Evolutionary conservation across 768 basidiomycete species (phyloP), one percentile per base, ranked within the genome.

Genomic region (Leccinum obscurum): DNA sequence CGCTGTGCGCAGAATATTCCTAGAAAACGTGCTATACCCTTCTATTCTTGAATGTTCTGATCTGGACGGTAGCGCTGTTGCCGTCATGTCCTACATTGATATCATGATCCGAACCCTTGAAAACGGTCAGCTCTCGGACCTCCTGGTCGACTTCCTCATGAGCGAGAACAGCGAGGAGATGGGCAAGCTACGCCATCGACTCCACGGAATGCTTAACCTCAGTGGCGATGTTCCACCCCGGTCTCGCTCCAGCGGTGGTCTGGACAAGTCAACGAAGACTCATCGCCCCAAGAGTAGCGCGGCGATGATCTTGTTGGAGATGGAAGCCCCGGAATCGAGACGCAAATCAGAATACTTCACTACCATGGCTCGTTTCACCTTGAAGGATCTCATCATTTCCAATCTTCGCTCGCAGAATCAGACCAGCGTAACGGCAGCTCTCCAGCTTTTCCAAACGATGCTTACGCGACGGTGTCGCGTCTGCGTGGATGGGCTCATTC

Each of bases 31-130:
- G 22, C 77, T 98, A 32, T 96, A 96, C 71, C 92, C 96, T 0
- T 92, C 93, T 10, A 85, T 98, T 54, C 80, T 97, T 52, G 95
- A 98, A 70, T 95, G 93, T 74, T 95, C 95, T 0, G 92, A 93
- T 61, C 70, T 80, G 5, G 96, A 98, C 71, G 96, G 96, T n/a
- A 96, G 94, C 62, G 92, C 95, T 0, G 89, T 97, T 2, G 95
- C 96, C 10, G 95, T 98, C 57, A 87, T 98, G 84, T 93, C 91
- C 15, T 98, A 98, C 70, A 86, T 98, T 63, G 93, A 97, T 65
- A 84, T 93, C 67, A 89, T 93, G 82, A 81, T 94, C 55, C 82
- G 86, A 59, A 92, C 88, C 0, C 80, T 95, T 6, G 81, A 84
- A 37, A 80, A 84, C 24, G 88, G 87, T 1, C 83, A 81, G 54